Evolutionary conservation across 306 rosid species (phyloP).

Genomic region (Cotoneaster glaucophyllus): DNA sequence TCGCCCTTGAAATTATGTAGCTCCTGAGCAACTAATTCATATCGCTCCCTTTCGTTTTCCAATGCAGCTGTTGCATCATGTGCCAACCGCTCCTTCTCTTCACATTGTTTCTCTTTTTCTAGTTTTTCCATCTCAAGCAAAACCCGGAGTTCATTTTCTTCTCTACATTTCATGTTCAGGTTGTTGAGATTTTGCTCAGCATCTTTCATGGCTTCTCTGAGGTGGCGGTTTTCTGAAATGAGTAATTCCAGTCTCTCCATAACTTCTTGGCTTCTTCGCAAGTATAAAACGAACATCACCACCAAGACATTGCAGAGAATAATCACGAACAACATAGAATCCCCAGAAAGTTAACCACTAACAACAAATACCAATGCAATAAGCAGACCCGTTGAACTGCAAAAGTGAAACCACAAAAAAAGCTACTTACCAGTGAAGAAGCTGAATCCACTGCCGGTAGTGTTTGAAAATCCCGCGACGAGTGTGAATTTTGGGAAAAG

Average conservation of each 20-base stretch:
- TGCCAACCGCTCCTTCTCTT: slow-evolving; percentile 44
- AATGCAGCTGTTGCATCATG: slow-evolving; percentile 39
- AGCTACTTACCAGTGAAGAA: slow-evolving; percentile 20
- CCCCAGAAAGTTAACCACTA: no score
- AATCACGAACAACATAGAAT: no score
- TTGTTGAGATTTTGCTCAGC: slow-evolving; percentile 30
- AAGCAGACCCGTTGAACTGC: slow-evolving; percentile 1
- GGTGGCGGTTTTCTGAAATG: no score
- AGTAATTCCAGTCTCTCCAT: no score
- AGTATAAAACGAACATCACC: not conserved
- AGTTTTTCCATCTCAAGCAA: slow-evolving; percentile 20
- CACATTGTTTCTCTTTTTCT: slow-evolving; percentile 23
- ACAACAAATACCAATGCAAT: no score
- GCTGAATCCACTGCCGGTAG: not conserved
- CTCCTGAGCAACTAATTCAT: slow-evolving; percentile 36
- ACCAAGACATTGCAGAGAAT: no score
- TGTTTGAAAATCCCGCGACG: not conserved
- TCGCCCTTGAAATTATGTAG: slow-evolving; percentile 35
- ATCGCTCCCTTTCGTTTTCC: slow-evolving; percentile 32
- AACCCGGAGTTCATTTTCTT: slow-evolving; percentile 25
- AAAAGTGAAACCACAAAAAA: not conserved
- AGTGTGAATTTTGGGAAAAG: not conserved
- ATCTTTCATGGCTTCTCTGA: slow-evolving; percentile 59
- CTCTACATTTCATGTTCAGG: slow-evolving; percentile 19
- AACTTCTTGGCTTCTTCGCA: slow-evolving; percentile 6